These are phyloP conservation scores for Sugiyamaella qingdaonensis DNA, from an alignment of 805 yeast species.

Conservation along the genomic window DNA sequence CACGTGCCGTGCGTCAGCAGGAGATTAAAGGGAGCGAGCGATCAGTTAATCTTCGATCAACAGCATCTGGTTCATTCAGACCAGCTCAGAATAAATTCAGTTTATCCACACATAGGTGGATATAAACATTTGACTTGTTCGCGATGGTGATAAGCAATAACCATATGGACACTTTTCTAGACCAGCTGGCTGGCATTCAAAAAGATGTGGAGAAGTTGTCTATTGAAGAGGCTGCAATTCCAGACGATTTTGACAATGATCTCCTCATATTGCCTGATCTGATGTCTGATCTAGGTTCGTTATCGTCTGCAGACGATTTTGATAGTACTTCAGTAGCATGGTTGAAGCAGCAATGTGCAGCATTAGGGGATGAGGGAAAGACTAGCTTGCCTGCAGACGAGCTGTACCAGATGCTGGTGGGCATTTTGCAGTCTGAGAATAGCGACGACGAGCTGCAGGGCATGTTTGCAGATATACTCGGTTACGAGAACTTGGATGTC, in stretches of 20 bases:
- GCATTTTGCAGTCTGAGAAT: constrained; percentile 18
- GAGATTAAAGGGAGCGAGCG: too few species aligned
- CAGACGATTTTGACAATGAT: constrained; percentile 8
- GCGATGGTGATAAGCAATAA: too few species aligned
- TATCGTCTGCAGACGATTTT: background rate
- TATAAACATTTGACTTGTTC: too few species aligned
- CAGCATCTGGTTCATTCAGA: too few species aligned
- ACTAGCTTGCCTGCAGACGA: constrained; percentile 4
- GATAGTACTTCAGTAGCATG: background rate
- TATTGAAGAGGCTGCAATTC: background rate
- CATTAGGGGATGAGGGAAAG: background rate
- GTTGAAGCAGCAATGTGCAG: background rate
- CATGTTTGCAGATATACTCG: constrained; percentile 70
- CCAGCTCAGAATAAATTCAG: too few species aligned
- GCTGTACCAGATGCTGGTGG: constrained; percentile 11
- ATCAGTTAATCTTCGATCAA: too few species aligned
- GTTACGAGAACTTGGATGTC: constrained; percentile 80
- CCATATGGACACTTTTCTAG: constrained; percentile 5
- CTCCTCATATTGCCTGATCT: constrained; percentile 4
- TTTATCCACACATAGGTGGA: too few species aligned
- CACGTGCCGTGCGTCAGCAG: too few species aligned
- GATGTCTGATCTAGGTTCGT: background rate
- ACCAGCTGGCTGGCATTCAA: constrained; percentile 1
- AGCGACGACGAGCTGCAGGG: constrained; percentile 65
- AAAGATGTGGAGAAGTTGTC: constrained; percentile 3